These are phyloP conservation scores for Neurospora pannonica DNA, from an alignment of 495 filamentous ascomycete genomes.

Conservation along the genomic window DNA sequence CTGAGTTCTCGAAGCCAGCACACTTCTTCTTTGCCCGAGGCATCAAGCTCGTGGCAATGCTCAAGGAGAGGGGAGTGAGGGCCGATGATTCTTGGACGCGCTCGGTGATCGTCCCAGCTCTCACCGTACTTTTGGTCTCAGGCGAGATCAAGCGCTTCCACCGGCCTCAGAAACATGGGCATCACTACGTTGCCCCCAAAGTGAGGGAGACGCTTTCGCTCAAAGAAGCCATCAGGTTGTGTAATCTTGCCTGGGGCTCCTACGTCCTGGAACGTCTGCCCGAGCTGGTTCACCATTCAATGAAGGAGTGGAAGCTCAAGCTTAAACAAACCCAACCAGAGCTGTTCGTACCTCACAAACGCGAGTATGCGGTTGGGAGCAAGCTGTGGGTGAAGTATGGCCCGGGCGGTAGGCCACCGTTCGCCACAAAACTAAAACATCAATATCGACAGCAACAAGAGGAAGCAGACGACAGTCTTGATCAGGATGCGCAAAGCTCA, in stretches of 20 bases:
- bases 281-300: neutral
- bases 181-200: slow-evolving; percentile 1
- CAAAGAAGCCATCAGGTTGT: slow-evolving; percentile 15
- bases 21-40: slow-evolving; percentile 14
- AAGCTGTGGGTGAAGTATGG: neutral
- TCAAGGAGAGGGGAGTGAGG: slow-evolving; percentile 16
- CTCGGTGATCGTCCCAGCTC: slow-evolving; percentile 8
- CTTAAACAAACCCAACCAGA: neutral
- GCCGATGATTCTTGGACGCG: slow-evolving; percentile 1
- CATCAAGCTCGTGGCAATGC: slow-evolving; percentile 15
- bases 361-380: neutral
- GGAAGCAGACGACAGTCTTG: neutral
- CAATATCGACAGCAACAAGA: neutral
- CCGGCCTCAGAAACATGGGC: slow-evolving; percentile 1
- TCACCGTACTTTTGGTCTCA: slow-evolving; percentile 22
- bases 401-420: neutral
- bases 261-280: slow-evolving; percentile 20
- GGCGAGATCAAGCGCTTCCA: slow-evolving; percentile 2
- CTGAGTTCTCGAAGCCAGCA: neutral
- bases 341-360: neutral
- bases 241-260: slow-evolving; percentile 26
- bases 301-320: neutral
- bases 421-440: neutral
- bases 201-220: slow-evolving; percentile 14
- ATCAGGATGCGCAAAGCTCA: neutral